A percentile compares a stretch with the other conserved stretches of the same genome.
Evolutionary conservation across 2,329 filamentous ascomycete genomes (phyloP).

Genomic region (Lizonia empirigonia): DNA sequence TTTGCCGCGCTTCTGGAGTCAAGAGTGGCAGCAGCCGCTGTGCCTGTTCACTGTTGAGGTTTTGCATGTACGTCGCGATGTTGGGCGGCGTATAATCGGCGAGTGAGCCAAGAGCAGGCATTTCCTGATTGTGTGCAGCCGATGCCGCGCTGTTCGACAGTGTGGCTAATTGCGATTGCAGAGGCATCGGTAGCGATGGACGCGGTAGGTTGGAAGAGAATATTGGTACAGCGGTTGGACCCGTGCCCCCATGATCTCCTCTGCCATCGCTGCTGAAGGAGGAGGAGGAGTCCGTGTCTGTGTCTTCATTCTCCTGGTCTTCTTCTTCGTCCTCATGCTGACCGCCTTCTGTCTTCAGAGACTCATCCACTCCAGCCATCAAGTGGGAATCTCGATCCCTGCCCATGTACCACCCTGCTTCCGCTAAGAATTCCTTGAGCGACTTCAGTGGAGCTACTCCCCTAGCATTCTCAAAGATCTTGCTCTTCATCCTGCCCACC

Average conservation of each 20-base stretch:
- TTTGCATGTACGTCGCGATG: slow-evolving; percentile 20
- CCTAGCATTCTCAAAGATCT: slow-evolving; percentile 23
- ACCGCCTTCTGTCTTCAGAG: neutral
- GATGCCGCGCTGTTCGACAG: neutral
- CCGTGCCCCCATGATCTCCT: neutral
- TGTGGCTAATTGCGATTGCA: neutral
- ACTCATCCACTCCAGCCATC: neutral
- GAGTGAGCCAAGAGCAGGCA: neutral
- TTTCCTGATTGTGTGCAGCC: neutral
- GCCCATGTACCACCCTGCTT: neutral
- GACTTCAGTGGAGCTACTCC: neutral
- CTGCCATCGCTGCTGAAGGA: slow-evolving; percentile 6
- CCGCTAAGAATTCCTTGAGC: neutral
- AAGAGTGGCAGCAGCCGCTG: slow-evolving; percentile 13
- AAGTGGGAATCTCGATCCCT: neutral
- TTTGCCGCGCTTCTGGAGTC: slow-evolving; percentile 8
- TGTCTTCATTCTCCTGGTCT: slow-evolving; percentile 7
- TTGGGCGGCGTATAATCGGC: neutral
- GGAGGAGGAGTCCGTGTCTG: slow-evolving; percentile 1
- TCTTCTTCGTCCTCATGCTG: neutral
- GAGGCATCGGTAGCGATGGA: slow-evolving; percentile 1
- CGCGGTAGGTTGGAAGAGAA: neutral
- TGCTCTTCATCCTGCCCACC: slow-evolving; percentile 28
- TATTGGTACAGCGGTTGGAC: neutral
- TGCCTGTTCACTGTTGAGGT: slow-evolving; percentile 14